Evolutionary conservation across 2,329 filamentous ascomycete genomes (phyloP), one percentile per base, ranked within the genome.

Genomic region (Calonectria hawksworthii): DNA sequence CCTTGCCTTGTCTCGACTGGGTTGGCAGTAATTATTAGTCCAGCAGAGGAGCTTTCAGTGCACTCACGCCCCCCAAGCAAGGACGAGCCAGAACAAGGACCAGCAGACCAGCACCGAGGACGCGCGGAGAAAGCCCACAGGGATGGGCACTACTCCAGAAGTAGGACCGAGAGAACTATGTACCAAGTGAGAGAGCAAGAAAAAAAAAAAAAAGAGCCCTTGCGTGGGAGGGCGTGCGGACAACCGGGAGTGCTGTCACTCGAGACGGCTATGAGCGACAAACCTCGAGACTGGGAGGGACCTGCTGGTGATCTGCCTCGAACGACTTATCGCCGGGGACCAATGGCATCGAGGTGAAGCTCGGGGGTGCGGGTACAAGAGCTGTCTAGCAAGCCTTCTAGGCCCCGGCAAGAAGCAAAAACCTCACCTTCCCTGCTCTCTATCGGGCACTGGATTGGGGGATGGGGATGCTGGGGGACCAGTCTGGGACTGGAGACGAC

Each of bases 301-400:
- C 76, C 75, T 77, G 64, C 67, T 73, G 51, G 75, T 73, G 79
- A 79, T 80, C 78, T 80, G 75, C 80, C 78, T 81, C 77, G 78
- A 81, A 81, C 74, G 80, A 81, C 78, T 79, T 77, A 75, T 75
- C 75, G 73, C 69, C 75, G 44, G 68, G 68, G 73, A n/a, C 79
- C 79, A 81, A 81, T 81, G 70, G 73, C 61, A 77, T 74, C 70
- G 54, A 72, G 64, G 63, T 73, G 72, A 70, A 81, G 79, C 75
- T 81, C 68, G 76, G 76, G 77, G 76, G 77, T 79, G 79, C 74
- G 77, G 76, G 66, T 74, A 78, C 78, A 66, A 50, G 67, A 79
- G 78, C 77, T 81, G 61, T 80, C 72, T 76, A 78, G 74, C 73
- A 79, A 63, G 66, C 64, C 76, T 79, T 80, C 78, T 78, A 77